Base-by-base conservation (phyloP, 2,329 filamentous ascomycete genomes). In the Ophiostoma novo-ulmi region DNA sequence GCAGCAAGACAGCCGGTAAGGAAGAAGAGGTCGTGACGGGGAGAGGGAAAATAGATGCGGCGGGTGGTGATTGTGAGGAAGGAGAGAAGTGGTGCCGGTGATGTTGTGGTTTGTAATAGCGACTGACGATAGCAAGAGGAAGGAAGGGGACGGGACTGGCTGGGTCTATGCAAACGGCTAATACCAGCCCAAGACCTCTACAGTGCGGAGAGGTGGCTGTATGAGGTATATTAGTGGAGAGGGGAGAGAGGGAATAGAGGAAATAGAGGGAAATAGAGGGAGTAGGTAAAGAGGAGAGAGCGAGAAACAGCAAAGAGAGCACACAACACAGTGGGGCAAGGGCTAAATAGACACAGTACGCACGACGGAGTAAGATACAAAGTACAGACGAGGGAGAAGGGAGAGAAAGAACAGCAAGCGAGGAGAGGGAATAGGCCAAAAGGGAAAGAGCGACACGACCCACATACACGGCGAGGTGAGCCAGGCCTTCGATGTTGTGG, bases 401-500 rank as follows among this genome's bases (percentile, higher is more conserved):
- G 65, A 55, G 48, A 22, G 8, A 22, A 58, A n/a, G 44, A 44
- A 44, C 38, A 39, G 10, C 38, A 13, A 39, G 63, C 48, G 68
- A 68, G 22, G 65, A 39, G 63, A 64, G 61, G n/a, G 44, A 48
- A 48, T 20, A 14, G 20, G 48, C 39, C 55, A 35, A 63, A 35
- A 7, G 58, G 58, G 26, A 63, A 35, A 66, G 58, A 31, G 13
- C 38, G 7, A 67, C 68, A 39, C 39, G 38, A 65, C 65, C 70
- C 41, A 67, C 63, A 70, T 55, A 38, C 20, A 52, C 69, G 69
- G 66, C 66, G 69, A 48, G 44, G 65, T 58, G 38, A 70, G 38
- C 48, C 66, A 70, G 38, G 65, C 67, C 58, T 48, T 67, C 44
- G 67, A 52, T 66, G 67, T 70, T 67, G 55, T 61, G 55, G 69